These are phyloP conservation scores for Cercospora canescens DNA, from an alignment of 2,329 filamentous ascomycete species.

Conservation along the genomic window DNA sequence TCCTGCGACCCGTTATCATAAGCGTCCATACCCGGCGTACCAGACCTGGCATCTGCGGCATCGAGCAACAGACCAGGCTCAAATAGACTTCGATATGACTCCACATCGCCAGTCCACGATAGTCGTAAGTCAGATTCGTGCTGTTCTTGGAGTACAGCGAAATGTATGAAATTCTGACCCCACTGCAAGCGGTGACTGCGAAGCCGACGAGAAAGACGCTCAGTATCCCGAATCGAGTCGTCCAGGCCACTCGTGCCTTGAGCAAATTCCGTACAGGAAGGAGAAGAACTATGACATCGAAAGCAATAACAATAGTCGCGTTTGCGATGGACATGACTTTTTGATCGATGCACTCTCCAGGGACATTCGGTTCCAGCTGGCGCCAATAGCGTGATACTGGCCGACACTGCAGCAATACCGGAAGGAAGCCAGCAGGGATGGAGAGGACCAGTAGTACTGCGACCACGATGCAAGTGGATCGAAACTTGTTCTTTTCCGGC, in stretches of 20 bases:
- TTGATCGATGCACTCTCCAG: slow-evolving; percentile 16
- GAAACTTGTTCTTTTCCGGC: slow-evolving; percentile 8
- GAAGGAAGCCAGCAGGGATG: background rate
- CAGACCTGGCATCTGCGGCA: slow-evolving; percentile 18
- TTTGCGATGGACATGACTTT: slow-evolving; percentile 1
- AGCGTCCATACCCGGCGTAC: slow-evolving; percentile 8
- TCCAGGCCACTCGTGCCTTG: slow-evolving; percentile 6
- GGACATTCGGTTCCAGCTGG: background rate
- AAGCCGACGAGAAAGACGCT: slow-evolving; percentile 20
- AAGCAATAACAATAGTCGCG: slow-evolving; percentile 6
- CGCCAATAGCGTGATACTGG: slow-evolving; percentile 9
- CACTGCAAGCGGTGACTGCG: slow-evolving; percentile 16
- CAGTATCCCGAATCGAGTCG: slow-evolving; percentile 11
- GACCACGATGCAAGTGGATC: slow-evolving; percentile 4
- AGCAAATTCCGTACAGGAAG: slow-evolving; percentile 15
- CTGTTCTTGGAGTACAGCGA: slow-evolving; percentile 3
- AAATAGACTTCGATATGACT: slow-evolving; percentile 20
- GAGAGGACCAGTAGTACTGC: background rate
- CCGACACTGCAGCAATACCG: slow-evolving; percentile 4
- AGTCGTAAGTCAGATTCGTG: slow-evolving; percentile 18
- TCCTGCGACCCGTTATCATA: background rate
- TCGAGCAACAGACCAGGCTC: slow-evolving; percentile 21
- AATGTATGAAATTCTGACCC: slow-evolving; percentile 17
- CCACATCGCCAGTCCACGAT: slow-evolving; percentile 16
- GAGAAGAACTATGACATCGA: slow-evolving; percentile 16